These are phyloP conservation scores for Suhomyces guaymorum DNA, from an alignment of 1,139 yeast genomes.

Conservation along the genomic window DNA sequence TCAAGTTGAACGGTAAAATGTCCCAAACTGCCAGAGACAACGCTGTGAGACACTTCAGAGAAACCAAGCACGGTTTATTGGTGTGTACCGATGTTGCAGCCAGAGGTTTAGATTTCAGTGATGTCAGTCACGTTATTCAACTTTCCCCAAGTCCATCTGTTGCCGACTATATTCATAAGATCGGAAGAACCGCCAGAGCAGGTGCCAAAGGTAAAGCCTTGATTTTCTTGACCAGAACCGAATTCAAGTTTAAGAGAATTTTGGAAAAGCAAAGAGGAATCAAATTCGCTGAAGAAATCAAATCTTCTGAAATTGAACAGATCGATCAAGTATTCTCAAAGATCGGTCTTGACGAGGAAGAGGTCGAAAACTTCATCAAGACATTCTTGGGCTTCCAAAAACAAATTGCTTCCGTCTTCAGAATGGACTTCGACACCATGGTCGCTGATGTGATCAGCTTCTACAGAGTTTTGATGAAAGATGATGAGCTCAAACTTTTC, in stretches of 20 bases:
- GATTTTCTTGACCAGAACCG: constrained; percentile 50
- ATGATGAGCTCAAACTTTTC: constrained; percentile 17
- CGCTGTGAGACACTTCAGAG: constrained; percentile 57
- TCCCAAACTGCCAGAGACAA: constrained; percentile 65
- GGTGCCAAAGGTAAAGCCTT: constrained; percentile 75
- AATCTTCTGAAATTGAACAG: constrained; percentile 15
- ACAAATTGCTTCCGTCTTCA: constrained; percentile 30
- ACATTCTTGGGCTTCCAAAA: constrained; percentile 18
- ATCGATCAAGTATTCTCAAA: constrained; percentile 13
- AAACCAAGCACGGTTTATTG: constrained; percentile 63
- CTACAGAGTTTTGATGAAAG: constrained; percentile 18
- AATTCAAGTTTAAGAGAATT: constrained; percentile 46
- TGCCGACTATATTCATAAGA: constrained; percentile 89
- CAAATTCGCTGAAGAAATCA: constrained; percentile 42
- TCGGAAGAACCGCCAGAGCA: constrained; percentile 97
- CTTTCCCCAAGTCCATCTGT: constrained; percentile 82
- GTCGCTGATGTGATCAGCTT: constrained; percentile 16
- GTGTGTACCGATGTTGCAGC: constrained; percentile 98
- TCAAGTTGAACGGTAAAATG: constrained; percentile 69
- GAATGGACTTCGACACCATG: constrained; percentile 21
- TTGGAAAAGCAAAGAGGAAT: constrained; percentile 52
- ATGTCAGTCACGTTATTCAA: constrained; percentile 97
- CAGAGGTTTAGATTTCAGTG: constrained; percentile 95
- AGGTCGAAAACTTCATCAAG: constrained; percentile 15
- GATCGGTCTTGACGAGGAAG: constrained; percentile 16